These are phyloP conservation scores for Erodium trifolium DNA, from an alignment of 441 rosid genomes.

Conservation along the genomic window DNA sequence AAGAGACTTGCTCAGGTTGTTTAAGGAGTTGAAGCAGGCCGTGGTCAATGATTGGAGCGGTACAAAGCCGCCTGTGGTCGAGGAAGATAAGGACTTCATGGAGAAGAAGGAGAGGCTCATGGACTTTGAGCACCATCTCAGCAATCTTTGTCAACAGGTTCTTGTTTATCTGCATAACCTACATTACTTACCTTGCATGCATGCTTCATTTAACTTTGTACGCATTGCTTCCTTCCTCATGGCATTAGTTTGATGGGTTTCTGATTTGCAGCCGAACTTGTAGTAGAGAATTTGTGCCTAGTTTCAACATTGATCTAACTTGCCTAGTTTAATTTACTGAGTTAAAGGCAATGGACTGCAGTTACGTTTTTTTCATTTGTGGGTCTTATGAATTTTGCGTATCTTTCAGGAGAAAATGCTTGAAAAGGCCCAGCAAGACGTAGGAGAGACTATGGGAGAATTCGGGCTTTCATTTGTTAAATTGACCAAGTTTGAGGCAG, in stretches of 20 bases:
- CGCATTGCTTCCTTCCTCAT: not conserved
- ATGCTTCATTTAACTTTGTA: not conserved
- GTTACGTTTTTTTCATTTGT: not conserved
- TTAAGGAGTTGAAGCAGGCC: conserved; percentile 79
- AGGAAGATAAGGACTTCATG: conserved; percentile 78
- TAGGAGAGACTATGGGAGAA: conserved; percentile 89
- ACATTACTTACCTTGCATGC: not conserved
- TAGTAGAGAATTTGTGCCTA: not conserved
- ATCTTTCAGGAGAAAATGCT: conserved; percentile 56
- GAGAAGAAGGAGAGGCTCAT: conserved; percentile 67
- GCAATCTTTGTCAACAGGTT: conserved; percentile 81
- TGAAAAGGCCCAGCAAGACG: conserved; percentile 84
- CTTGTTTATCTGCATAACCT: not conserved
- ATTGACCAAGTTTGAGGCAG: conserved; percentile 79
- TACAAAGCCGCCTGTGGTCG: conserved; percentile 52
- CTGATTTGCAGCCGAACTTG: not conserved
- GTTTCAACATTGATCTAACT: not conserved
- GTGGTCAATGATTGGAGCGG: conserved; percentile 78
- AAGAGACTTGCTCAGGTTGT: conserved; percentile 69
- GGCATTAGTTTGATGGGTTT: not conserved
- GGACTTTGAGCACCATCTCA: conserved; percentile 72
- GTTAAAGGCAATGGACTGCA: not conserved
- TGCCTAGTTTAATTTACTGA: not conserved
- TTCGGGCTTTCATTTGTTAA: conserved; percentile 73
- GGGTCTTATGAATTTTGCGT: conserved; percentile 4